These are phyloP conservation scores for Komagataella populi DNA, from an alignment of 805 yeast genomes.

Conservation along the genomic window DNA sequence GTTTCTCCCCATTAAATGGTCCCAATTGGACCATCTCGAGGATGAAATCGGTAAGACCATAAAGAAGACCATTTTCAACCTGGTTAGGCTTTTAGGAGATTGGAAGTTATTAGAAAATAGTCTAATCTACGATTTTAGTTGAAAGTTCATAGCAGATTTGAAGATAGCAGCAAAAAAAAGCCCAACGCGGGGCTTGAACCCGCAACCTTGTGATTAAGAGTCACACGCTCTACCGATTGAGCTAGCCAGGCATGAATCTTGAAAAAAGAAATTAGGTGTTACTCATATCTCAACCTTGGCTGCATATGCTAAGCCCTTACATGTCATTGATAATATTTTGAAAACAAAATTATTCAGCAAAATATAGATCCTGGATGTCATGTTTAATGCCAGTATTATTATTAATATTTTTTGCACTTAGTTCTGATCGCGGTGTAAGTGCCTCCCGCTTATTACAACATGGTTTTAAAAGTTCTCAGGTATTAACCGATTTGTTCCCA, in stretches of 20 bases:
- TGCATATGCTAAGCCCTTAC: no score
- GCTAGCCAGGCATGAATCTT: neutral
- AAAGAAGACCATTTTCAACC: neutral
- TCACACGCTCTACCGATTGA: constrained; percentile 1
- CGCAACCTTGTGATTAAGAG: constrained; percentile 1
- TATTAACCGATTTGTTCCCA: neutral
- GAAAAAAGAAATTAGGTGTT: no score
- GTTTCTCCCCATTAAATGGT: neutral
- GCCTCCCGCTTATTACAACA: no score
- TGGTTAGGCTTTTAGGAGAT: neutral
- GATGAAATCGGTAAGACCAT: neutral
- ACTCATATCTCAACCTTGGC: neutral
- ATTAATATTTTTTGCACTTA: no score
- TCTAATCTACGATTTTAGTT: no score
- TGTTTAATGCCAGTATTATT: no score
- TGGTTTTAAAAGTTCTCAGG: no score
- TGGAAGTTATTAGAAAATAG: neutral
- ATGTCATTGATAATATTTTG: no score
- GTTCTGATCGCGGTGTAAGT: no score
- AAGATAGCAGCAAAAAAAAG: neutral
- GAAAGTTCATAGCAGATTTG: neutral
- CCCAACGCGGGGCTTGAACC: constrained; percentile 1
- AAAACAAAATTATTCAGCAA: no score
- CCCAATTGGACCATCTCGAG: neutral
- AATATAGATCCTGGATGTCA: no score